Conservation (phyloP, 225 moss, liverwort and hornwort species). For the Pleurozium schreberi region DNA sequence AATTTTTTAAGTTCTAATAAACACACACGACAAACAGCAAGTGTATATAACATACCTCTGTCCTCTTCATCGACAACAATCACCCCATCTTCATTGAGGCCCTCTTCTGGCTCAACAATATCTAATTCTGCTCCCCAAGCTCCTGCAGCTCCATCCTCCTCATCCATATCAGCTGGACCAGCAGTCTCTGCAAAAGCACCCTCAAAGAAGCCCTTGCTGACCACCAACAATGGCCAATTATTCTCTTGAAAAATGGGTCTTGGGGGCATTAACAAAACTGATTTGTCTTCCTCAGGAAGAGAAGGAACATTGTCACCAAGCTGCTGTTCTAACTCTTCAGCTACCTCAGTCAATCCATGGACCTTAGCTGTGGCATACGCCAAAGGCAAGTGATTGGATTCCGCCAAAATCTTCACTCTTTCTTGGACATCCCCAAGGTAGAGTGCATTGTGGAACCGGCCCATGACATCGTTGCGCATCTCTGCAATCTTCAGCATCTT, state of each 20-base stretch:
- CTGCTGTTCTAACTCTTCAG: slow-evolving; percentile 51
- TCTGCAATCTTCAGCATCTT: slow-evolving; percentile 98
- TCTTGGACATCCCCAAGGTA: slow-evolving; percentile 83
- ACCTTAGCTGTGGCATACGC: slow-evolving; percentile 80
- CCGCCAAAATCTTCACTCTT: slow-evolving; percentile 77
- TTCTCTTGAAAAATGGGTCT: slow-evolving; percentile 80
- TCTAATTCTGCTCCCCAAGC: slow-evolving; percentile 88
- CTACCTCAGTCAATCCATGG: slow-evolving; percentile 62
- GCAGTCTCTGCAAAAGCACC: slow-evolving; percentile 63
- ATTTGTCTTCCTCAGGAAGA: slow-evolving; percentile 42
- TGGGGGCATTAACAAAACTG: slow-evolving; percentile 61
- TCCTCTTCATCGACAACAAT: slow-evolving; percentile 48
- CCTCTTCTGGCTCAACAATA: slow-evolving; percentile 61
- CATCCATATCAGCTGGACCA: slow-evolving; percentile 52
- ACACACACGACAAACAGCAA: not conserved
- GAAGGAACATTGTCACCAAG: slow-evolving; percentile 54
- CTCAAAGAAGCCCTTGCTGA: slow-evolving; percentile 86
- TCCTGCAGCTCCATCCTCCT: slow-evolving; percentile 61
- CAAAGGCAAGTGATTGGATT: slow-evolving; percentile 72
- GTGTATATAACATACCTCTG: slow-evolving; percentile 12
- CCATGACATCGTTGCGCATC: slow-evolving; percentile 92
- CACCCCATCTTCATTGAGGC: slow-evolving; percentile 30
- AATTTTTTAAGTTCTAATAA: not conserved
- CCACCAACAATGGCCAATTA: slow-evolving; percentile 88
- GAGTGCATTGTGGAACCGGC: slow-evolving; percentile 90